A percentile compares a stretch with the other conserved stretches of the same genome.
phyloP scores from a whole-genome alignment of 2,329 filamentous ascomycete genomes.

The Monosporascus sp. region DNA sequence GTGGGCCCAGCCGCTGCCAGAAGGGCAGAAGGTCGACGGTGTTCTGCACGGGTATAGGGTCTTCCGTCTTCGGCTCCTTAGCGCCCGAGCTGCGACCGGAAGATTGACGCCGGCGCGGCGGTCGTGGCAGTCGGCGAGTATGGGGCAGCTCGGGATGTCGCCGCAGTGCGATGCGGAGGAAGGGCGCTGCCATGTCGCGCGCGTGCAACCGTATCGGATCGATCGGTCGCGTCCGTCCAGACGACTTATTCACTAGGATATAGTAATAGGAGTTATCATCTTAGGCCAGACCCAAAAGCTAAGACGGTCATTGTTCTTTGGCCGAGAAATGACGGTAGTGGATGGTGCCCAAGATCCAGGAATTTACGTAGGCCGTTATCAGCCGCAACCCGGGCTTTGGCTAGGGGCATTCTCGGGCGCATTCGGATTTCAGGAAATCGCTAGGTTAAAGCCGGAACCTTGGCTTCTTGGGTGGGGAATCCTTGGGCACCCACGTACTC shows the following conservation, averaged over 20 bases:
- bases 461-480: not conserved
- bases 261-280: too few species aligned
- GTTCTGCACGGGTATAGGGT: constrained; percentile 37
- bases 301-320: too few species aligned
- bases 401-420: not conserved
- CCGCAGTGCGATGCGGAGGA: constrained; percentile 16
- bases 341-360: not conserved
- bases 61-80: constrained; percentile 10
- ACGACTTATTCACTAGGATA: too few species aligned
- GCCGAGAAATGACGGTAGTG: not conserved
- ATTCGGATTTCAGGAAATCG: not conserved
- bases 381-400: not conserved
- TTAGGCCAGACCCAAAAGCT: too few species aligned
- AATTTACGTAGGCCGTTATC: not conserved
- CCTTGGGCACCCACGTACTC: too few species aligned
- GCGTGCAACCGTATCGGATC: too few species aligned
- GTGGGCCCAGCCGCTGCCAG: constrained; percentile 53
- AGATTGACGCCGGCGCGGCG: constrained; percentile 16
- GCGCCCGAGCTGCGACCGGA: constrained; percentile 10
- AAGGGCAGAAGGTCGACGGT: constrained; percentile 38
- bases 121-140: constrained; percentile 8
- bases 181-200: constrained; percentile 4
- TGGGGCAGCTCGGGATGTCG: constrained; percentile 10
- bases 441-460: not conserved
- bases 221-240: too few species aligned